These are phyloP conservation scores for Austroboletus eburneus DNA, from an alignment of 768 basidiomycete genomes.

Conservation along the genomic window DNA sequence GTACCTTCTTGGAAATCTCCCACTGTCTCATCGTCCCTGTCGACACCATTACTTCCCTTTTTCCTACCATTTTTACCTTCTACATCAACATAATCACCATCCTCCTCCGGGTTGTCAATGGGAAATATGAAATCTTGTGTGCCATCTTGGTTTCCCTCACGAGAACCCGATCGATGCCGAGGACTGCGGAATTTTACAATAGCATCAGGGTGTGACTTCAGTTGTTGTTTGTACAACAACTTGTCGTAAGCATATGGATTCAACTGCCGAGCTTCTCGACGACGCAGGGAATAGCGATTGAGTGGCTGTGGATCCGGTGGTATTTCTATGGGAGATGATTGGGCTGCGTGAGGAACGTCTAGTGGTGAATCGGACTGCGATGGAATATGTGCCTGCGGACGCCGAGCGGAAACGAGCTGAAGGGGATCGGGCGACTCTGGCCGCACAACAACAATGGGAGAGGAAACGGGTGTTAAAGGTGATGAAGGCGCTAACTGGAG, in stretches of 20 bases:
- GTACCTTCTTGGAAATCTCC: neutral
- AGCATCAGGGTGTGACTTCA: slow-evolving; percentile 60
- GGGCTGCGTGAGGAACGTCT: neutral
- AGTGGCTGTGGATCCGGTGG: slow-evolving; percentile 16
- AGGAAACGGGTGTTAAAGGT: slow-evolving; percentile 22
- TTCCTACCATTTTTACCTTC: slow-evolving; percentile 11
- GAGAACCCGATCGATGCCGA: slow-evolving; percentile 22
- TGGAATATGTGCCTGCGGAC: slow-evolving; percentile 1
- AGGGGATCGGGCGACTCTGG: slow-evolving; percentile 25
- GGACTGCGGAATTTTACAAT: slow-evolving; percentile 51
- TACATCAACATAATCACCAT: slow-evolving; percentile 24
- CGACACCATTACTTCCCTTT: slow-evolving; percentile 4
- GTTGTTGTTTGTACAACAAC: slow-evolving; percentile 44
- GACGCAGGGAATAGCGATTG: slow-evolving; percentile 52
- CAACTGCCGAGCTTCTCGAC: slow-evolving; percentile 50
- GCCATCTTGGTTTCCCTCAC: slow-evolving; percentile 27
- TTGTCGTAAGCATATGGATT: slow-evolving; percentile 61
- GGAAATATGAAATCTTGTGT: slow-evolving; percentile 26
- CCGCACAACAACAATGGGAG: slow-evolving; percentile 6
- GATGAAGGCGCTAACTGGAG: slow-evolving; percentile 5
- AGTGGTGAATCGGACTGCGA: slow-evolving; percentile 1
- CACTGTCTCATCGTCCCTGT: neutral
- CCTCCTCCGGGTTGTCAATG: slow-evolving; percentile 19
- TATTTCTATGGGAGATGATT: slow-evolving; percentile 6
- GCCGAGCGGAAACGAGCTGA: slow-evolving; percentile 10